A percentile compares a stretch with the other conserved stretches of the same genome.
Conservation (phyloP, 73 alveolate species). For the Symbiodinium natans region DNA sequence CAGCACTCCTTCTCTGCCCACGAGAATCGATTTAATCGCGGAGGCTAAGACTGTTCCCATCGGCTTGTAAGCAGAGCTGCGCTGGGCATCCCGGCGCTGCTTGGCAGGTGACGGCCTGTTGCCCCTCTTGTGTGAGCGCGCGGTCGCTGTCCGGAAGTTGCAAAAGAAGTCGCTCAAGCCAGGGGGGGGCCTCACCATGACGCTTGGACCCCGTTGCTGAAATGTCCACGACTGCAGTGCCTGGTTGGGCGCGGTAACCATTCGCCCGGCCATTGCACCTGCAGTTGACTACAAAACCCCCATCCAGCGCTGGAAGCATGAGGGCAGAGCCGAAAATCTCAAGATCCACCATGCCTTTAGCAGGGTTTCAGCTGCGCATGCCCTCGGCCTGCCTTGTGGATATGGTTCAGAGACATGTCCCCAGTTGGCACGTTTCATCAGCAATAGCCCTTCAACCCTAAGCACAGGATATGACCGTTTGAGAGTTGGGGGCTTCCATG, state of each 20-base stretch:
- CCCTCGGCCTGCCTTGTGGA: neutral
- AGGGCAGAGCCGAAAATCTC: neutral
- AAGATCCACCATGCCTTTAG: neutral
- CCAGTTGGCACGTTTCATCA: neutral
- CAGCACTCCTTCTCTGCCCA: neutral
- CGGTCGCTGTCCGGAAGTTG: neutral
- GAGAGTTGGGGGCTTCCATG: too few relatives aligned
- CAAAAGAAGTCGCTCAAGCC: neutral
- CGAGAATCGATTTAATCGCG: neutral
- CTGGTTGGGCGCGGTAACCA: neutral
- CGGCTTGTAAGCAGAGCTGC: neutral
- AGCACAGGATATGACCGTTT: too few relatives aligned
- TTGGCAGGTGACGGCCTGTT: neutral
- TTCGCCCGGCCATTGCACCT: neutral
- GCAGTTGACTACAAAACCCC: neutral
- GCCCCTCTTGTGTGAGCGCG: neutral
- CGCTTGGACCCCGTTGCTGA: neutral
- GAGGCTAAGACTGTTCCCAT: neutral
- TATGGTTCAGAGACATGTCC: neutral
- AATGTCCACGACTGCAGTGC: neutral
- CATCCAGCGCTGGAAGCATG: neutral
- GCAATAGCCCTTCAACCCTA: neutral
- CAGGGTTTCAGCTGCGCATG: neutral
- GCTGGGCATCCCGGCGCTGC: neutral
- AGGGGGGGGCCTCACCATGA: neutral